These are phyloP conservation scores for Tricholoma terreum DNA, from an alignment of 768 basidiomycete genomes.

Conservation along the genomic window DNA sequence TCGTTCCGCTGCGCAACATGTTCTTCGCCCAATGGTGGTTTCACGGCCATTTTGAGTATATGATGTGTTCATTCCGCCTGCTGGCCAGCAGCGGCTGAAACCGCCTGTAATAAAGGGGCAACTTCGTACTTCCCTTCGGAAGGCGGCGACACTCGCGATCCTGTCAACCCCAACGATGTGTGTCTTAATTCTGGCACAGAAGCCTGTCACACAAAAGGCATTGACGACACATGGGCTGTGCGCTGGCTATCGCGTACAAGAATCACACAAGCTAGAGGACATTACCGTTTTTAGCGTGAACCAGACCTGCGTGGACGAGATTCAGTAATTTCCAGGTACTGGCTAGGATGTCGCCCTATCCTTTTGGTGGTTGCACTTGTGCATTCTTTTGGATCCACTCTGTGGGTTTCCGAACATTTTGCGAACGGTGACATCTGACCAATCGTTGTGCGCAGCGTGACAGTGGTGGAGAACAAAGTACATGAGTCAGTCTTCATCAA, in stretches of 20 bases:
- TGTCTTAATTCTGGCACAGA: conserved; percentile 45
- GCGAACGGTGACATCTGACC: not conserved
- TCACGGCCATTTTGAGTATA: conserved; percentile 53
- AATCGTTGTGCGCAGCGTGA: conserved; percentile 24
- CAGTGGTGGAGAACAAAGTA: conserved; percentile 64
- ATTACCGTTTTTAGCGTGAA: conserved; percentile 75
- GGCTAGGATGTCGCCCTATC: conserved; percentile 63
- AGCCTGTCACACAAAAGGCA: conserved; percentile 54
- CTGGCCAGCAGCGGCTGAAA: conserved; percentile 53
- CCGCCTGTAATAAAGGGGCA: conserved; percentile 58
- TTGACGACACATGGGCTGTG: conserved; percentile 60
- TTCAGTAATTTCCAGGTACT: conserved; percentile 73
- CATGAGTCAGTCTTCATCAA: not conserved
- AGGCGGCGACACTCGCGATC: conserved; percentile 50
- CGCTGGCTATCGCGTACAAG: conserved; percentile 76
- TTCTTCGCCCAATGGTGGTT: conserved; percentile 65
- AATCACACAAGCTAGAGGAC: conserved; percentile 61
- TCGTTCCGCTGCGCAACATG: conserved; percentile 38
- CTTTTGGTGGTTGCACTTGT: conserved; percentile 60
- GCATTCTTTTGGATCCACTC: conserved; percentile 76
- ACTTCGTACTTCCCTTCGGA: conserved; percentile 55
- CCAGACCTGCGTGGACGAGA: conserved; percentile 69
- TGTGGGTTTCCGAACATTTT: conserved; percentile 4
- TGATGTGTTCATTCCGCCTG: conserved; percentile 60
- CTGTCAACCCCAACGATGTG: conserved; percentile 44